Conservation (phyloP, 345 rosid genomes). For the Isatis tinctoria region DNA sequence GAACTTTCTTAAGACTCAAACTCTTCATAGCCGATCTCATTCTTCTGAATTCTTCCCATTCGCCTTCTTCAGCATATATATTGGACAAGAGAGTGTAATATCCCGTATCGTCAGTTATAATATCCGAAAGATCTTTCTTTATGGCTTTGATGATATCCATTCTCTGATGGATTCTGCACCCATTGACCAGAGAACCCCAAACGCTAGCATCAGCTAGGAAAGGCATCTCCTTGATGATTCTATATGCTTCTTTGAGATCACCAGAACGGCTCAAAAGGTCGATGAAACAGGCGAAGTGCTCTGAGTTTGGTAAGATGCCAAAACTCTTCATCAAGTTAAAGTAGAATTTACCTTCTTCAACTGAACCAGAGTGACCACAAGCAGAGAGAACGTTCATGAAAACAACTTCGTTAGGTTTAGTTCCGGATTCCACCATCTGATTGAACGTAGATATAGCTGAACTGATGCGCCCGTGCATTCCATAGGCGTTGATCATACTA, state of each 20-base stretch:
- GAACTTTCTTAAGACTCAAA: conserved; percentile 53
- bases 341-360: conserved; percentile 57
- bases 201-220: conserved; percentile 54
- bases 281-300: conserved; percentile 74
- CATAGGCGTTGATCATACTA: conserved; percentile 63
- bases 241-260: conserved; percentile 58
- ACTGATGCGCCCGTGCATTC: conserved; percentile 61
- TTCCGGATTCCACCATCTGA: conserved; percentile 58
- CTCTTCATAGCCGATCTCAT: conserved; percentile 45
- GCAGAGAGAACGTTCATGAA: conserved; percentile 82
- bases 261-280: conserved; percentile 88
- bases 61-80: conserved; percentile 69
- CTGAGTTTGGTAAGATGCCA: conserved; percentile 54
- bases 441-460: conserved; percentile 53
- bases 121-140: conserved; percentile 37
- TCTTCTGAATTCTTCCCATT: conserved; percentile 57
- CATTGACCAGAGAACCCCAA: conserved; percentile 75
- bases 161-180: conserved; percentile 72
- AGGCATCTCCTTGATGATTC: conserved; percentile 58
- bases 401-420: conserved; percentile 64
- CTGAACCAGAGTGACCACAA: conserved; percentile 77
- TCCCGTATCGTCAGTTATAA: conserved; percentile 57
- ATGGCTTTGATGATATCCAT: conserved; percentile 57
- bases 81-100: conserved; percentile 66
- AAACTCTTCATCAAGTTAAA: conserved; percentile 53